Evolutionary conservation across 805 yeast species (phyloP).

Genomic region (Candida awuae): DNA sequence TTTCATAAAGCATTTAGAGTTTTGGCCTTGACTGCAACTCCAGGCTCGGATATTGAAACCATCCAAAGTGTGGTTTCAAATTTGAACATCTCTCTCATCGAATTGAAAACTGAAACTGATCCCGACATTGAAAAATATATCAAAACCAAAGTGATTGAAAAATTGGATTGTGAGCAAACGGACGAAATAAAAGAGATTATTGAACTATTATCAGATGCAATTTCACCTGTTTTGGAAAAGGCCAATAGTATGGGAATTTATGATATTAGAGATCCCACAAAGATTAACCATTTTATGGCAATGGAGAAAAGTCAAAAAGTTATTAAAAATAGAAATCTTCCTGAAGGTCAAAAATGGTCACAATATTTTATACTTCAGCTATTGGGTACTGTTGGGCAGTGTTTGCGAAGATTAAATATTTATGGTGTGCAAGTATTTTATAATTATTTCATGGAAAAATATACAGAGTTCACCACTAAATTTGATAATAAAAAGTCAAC

Average conservation of each 20-base stretch:
- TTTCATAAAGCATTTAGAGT: conserved; percentile 63
- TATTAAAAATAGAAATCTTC: conserved; percentile 42
- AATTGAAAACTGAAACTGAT: conserved; percentile 78
- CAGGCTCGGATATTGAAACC: conserved; percentile 79
- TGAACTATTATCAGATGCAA: conserved; percentile 50
- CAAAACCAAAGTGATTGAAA: conserved; percentile 55
- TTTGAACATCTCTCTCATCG: conserved; percentile 65
- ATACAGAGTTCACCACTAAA: conserved; percentile 50
- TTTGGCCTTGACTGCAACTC: conserved; percentile 91
- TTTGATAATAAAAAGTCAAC: conserved; percentile 50
- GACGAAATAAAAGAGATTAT: conserved; percentile 50
- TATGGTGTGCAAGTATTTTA: conserved; percentile 81
- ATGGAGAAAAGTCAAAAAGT: conserved; percentile 60
- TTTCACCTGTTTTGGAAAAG: conserved; percentile 54
- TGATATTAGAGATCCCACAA: conserved; percentile 56
- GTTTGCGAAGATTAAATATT: conserved; percentile 57
- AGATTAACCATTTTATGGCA: conserved; percentile 62
- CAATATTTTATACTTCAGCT: conserved; percentile 54
- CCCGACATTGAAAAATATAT: conserved; percentile 74
- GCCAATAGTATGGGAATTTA: conserved; percentile 60
- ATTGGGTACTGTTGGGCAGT: conserved; percentile 65
- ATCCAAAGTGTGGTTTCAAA: conserved; percentile 80
- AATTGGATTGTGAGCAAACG: conserved; percentile 46
- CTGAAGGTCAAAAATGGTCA: conserved; percentile 71
- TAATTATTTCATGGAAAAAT: conserved; percentile 53